Evolutionary conservation across 371 early-diverging fungal genomes (phyloP).

Genomic region (Batkoa obscura): DNA sequence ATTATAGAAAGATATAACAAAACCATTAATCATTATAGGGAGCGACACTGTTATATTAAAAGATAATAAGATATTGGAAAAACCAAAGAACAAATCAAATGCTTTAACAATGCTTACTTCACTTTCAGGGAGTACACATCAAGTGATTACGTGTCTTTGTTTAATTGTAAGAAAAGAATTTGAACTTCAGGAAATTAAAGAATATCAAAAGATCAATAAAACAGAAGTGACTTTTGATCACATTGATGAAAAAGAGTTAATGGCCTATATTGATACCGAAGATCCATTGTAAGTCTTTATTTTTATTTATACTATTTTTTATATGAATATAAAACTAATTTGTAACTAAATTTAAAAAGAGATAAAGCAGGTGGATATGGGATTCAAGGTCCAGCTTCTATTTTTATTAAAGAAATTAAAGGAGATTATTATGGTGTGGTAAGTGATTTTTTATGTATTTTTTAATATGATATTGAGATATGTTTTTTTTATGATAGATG

Average conservation of each 20-base stretch:
- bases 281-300: slow-evolving; percentile 24
- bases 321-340: slow-evolving; percentile 6
- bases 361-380: slow-evolving; percentile 82
- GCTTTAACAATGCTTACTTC: slow-evolving; percentile 29
- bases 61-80: slow-evolving; percentile 30
- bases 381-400: slow-evolving; percentile 51
- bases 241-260: slow-evolving; percentile 22
- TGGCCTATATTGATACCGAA: slow-evolving; percentile 43
- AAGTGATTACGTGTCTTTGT: slow-evolving; percentile 44
- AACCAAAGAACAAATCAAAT: slow-evolving; percentile 26
- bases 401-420: slow-evolving; percentile 48
- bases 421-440: slow-evolving; percentile 19
- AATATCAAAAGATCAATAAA: too few relatives aligned
- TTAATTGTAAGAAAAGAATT: slow-evolving; percentile 15
- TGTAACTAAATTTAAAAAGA: slow-evolving; percentile 7
- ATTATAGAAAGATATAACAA: slow-evolving; percentile 9
- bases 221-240: slow-evolving; percentile 16
- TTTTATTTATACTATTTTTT: slow-evolving; percentile 2
- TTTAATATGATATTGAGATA: too few relatives aligned
- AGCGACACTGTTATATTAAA: slow-evolving; percentile 63
- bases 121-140: slow-evolving; percentile 32
- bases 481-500: too few relatives aligned
- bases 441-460: neutral
- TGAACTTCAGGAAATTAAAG: slow-evolving; percentile 9
- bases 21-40: slow-evolving; percentile 44